Conservation (phyloP, 2,329 filamentous ascomycete genomes). For the Cladorrhinum sp. region DNA sequence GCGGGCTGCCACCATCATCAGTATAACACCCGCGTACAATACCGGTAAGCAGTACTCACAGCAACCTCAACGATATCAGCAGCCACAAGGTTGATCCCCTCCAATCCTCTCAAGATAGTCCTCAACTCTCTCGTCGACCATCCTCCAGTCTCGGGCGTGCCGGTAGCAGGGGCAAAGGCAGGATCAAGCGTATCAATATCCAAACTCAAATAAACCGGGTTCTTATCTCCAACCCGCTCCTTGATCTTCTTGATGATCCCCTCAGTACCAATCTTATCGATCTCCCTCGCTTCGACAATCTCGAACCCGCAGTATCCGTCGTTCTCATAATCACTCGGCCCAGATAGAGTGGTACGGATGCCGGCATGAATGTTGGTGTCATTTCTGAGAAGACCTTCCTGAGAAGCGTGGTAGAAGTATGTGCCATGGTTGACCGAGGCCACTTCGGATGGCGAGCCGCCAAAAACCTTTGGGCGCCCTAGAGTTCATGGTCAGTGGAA, state of each 20-base stretch:
- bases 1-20: slow-evolving; percentile 46
- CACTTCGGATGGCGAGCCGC: slow-evolving; percentile 71
- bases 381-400: slow-evolving; percentile 75
- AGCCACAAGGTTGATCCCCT: slow-evolving; percentile 66
- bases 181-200: slow-evolving; percentile 90
- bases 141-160: slow-evolving; percentile 72
- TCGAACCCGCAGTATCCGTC: slow-evolving; percentile 82
- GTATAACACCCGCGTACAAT: background rate
- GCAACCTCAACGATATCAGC: slow-evolving; percentile 74
- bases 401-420: slow-evolving; percentile 80
- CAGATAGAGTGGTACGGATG: slow-evolving; percentile 77
- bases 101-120: slow-evolving; percentile 67
- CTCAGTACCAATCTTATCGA: slow-evolving; percentile 52
- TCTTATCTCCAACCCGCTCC: slow-evolving; percentile 68
- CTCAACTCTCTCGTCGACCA: slow-evolving; percentile 72
- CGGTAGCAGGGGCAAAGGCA: slow-evolving; percentile 72
- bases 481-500: slow-evolving; percentile 30
- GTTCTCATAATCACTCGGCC: slow-evolving; percentile 78
- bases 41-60: slow-evolving; percentile 31
- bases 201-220: slow-evolving; percentile 76
- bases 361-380: slow-evolving; percentile 86
- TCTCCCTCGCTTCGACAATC: slow-evolving; percentile 68
- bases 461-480: slow-evolving; percentile 84
- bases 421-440: slow-evolving; percentile 83
- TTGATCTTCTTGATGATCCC: slow-evolving; percentile 78